Evolutionary conservation across 257 asterid genomes (phyloP).

Genomic region (Nicotiana knightiana): DNA sequence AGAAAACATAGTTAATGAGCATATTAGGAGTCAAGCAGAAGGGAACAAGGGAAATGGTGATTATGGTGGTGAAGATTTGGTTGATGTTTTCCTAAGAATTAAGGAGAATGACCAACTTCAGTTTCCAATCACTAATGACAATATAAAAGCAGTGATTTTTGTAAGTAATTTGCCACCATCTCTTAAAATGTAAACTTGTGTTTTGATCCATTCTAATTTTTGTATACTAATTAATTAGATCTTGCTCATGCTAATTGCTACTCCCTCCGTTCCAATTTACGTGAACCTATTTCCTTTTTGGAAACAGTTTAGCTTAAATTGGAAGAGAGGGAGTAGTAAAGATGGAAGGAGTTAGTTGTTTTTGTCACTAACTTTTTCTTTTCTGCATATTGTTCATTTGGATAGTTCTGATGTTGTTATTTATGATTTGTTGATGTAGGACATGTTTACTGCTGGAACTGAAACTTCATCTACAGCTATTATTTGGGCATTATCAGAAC

Average conservation of each 20-base stretch:
- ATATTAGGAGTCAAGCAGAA: slow-evolving; percentile 9
- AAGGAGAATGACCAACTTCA: neutral
- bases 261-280: no score
- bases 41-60: slow-evolving; percentile 24
- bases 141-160: neutral
- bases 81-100: neutral
- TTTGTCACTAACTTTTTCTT: no score
- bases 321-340: no score
- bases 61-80: slow-evolving; percentile 12
- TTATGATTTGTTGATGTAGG: neutral
- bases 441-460: slow-evolving; percentile 16
- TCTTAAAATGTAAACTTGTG: no score
- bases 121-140: neutral
- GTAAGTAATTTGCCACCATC: neutral
- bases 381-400: neutral
- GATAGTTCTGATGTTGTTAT: neutral
- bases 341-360: no score
- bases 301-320: no score
- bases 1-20: slow-evolving; percentile 22
- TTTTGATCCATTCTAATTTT: no score
- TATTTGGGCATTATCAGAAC: neutral
- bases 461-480: slow-evolving; percentile 14
- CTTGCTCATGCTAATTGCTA: no score
- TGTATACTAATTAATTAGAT: no score
- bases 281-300: no score